Evolutionary conservation across 2,329 filamentous ascomycete species (phyloP), one percentile per base, ranked within the genome.

Genomic region (Exophiala phaeomuriformis): DNA sequence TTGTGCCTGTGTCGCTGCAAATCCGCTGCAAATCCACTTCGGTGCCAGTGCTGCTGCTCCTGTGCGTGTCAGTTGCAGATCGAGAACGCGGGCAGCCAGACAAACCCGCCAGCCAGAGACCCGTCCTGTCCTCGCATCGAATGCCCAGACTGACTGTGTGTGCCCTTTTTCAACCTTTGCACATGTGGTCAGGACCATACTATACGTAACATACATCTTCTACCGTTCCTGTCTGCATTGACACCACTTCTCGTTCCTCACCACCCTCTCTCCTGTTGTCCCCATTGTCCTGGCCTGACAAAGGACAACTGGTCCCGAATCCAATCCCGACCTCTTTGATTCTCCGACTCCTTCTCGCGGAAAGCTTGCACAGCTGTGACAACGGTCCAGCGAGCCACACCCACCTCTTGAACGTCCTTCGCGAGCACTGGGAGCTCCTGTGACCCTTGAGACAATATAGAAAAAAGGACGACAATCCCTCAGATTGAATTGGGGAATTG

Each of bases 261-360:
- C 35, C 52, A n/a, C 41, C 36, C 37, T 46, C 32, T 10, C 33
- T 9, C 41, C 44, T 27, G 27, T 41, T 5, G 19, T 39, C 28
- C 19, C 31, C 40, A 6, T 51, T 35, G 40, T 31, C 47, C 19
- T 30, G 19, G 19, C 29, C 9, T n/a, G 9, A 43, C 6, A 29
- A 30, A 45, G 28, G 44, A 35, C 36, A 48, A 30, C 29, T 12
- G 19, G 33, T 40, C 41, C 28, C 3, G 8, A 12, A 5, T 10
- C 41, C 12, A 35, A 10, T 35, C 10, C 10, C 33, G 6, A 35
- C 6, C 33, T 5, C 29, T 42, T n/a, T 27, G 46, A 28, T 6
- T 27, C 30, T 47, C 48, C 51, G 50, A 52, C 47, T 48, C 51
- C 43, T 58, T 52, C 52, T 55, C 56, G 47, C 53, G 9, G 35